A percentile compares a stretch with the other conserved stretches of the same genome.
These are phyloP conservation scores for Hypsizygus marmoreus DNA, from an alignment of 768 basidiomycete species.

Conservation along the genomic window DNA sequence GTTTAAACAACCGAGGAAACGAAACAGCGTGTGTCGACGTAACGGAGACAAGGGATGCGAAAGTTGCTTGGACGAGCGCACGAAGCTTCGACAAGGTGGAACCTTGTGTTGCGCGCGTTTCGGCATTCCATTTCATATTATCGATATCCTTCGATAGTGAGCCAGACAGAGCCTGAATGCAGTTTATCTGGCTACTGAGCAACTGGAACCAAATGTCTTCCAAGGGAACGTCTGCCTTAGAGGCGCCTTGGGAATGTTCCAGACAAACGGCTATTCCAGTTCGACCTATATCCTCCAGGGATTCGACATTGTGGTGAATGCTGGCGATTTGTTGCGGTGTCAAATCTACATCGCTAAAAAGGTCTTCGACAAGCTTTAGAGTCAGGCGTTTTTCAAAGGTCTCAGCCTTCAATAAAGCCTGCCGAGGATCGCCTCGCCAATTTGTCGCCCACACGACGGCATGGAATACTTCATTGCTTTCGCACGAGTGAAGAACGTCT, in stretches of 20 bases:
- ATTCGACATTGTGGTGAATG: conserved; percentile 41
- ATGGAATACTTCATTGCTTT: conserved; percentile 64
- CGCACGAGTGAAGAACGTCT: conserved; percentile 62
- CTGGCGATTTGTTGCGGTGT: conserved; percentile 19
- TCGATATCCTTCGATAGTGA: too few species aligned
- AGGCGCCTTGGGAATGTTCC: conserved; percentile 53
- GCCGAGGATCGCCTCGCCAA: conserved; percentile 58
- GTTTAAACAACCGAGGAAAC: conserved; percentile 91
- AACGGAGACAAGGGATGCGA: conserved; percentile 81
- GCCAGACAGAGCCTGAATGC: conserved; percentile 69
- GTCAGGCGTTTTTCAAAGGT: conserved; percentile 55
- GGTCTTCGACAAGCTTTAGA: conserved; percentile 39
- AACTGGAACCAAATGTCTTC: conserved; percentile 93
- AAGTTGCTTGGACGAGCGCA: conserved; percentile 79
- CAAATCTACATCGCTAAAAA: conserved; percentile 23
- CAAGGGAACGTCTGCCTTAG: conserved; percentile 43
- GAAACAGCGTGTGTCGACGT: conserved; percentile 79
- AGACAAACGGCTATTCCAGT: conserved; percentile 72
- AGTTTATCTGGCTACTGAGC: conserved; percentile 77
- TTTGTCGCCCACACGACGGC: conserved; percentile 84
- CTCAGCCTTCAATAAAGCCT: conserved; percentile 70
- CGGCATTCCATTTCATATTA: too few species aligned
- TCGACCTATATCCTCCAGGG: conserved; percentile 58
- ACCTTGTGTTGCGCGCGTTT: conserved; percentile 4
- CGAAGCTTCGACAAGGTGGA: conserved; percentile 55